Evolutionary conservation across 148 eudicot genomes (phyloP).

Genomic region (Gaultheria prostrata): DNA sequence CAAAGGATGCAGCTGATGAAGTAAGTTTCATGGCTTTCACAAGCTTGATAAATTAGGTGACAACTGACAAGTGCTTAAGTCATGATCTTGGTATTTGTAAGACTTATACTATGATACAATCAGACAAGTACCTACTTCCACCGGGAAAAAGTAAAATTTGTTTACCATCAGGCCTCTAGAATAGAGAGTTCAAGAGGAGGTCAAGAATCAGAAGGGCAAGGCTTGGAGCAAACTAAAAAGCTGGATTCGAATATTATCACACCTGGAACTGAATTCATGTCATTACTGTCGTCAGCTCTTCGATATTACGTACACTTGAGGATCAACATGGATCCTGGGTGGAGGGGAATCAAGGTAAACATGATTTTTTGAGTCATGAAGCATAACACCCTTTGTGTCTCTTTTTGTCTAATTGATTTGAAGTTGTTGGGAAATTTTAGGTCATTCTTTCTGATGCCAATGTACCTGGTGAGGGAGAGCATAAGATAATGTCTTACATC

Average conservation of each 20-base stretch:
- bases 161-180: constrained; percentile 15
- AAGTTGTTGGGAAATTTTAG: constrained; percentile 14
- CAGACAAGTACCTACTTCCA: background rate
- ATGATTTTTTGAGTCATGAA: background rate
- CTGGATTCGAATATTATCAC: constrained; percentile 44
- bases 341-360: constrained; percentile 37
- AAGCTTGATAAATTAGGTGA: background rate
- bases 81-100: background rate
- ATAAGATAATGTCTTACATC: constrained; percentile 40
- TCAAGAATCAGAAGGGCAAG: constrained; percentile 3
- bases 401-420: background rate
- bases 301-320: constrained; percentile 32
- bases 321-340: constrained; percentile 35
- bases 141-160: background rate
- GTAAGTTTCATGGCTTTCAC: constrained; percentile 24
- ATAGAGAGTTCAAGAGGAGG: constrained; percentile 2
- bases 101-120: background rate
- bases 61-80: constrained; percentile 5
- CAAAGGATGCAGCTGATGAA: constrained; percentile 29
- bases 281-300: constrained; percentile 29
- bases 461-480: constrained; percentile 50
- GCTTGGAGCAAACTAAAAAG: constrained; percentile 8
- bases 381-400: background rate
- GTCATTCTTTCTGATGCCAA: constrained; percentile 43
- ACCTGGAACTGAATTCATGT: constrained; percentile 44